These are phyloP conservation scores for Malassezia restricta DNA, from an alignment of 1,284 basidiomycete genomes.

Conservation along the genomic window DNA sequence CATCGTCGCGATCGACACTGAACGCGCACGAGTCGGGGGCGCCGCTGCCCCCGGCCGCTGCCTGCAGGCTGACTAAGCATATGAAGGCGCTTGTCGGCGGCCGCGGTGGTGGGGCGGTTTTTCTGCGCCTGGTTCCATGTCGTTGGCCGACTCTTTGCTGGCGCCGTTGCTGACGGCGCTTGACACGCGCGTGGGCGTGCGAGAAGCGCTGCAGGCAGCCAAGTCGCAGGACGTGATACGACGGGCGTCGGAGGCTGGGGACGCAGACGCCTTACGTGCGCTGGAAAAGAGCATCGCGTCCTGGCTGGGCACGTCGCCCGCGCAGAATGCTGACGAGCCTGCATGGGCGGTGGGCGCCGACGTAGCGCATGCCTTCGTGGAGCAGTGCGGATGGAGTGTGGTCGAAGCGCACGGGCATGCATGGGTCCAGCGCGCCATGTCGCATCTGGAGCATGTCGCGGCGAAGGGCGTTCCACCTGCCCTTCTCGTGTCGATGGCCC, in stretches of 20 bases:
- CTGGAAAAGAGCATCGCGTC: slow-evolving; percentile 4
- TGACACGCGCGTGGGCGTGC: background rate
- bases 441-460: slow-evolving; percentile 5
- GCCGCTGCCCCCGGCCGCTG: too few relatives aligned
- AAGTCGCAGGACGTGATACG: background rate
- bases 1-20: background rate
- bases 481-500: background rate
- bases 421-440: slow-evolving; percentile 17
- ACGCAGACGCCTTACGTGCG: background rate
- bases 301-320: background rate
- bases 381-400: slow-evolving; percentile 4
- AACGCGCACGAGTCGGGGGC: too few relatives aligned
- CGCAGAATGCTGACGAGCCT: background rate
- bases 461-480: background rate
- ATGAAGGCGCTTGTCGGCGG: background rate
- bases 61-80: background rate
- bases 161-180: background rate
- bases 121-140: background rate
- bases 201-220: background rate
- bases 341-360: background rate
- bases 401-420: slow-evolving; percentile 14
- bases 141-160: background rate
- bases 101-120: background rate
- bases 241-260: background rate
- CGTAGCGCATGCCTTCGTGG: background rate